Base-by-base conservation (phyloP, 2,329 filamentous ascomycete species). In the Fusarium pilosicola region DNA sequence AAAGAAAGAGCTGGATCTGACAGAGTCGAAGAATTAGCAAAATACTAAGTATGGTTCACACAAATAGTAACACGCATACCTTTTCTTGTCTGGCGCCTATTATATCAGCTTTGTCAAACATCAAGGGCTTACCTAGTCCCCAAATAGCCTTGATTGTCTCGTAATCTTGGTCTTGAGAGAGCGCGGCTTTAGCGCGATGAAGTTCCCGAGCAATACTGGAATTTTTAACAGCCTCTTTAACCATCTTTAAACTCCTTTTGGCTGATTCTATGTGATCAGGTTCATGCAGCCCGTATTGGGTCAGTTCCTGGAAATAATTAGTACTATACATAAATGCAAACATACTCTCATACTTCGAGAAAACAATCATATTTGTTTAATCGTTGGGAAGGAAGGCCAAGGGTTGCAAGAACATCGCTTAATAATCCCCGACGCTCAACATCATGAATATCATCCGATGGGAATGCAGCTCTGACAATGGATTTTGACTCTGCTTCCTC, bases 181-280 rank as follows among this genome's bases (percentile, higher is more conserved):
- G 15, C 0, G n/a, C 5, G 1, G n/a, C 3, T 24, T 24, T 44
- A 13, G 1, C 5, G 2, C 2, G 15, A 8, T 6, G 13, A 1
- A 44, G 10, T 18, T 44, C 42, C 2, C 0, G 10, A 44, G 42
- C 1, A 18, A 3, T 12, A 0, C 1, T 24, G 3, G 42, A 24
- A 1, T 44, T 18, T 0, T 44, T 2, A 8, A 24, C 15, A 24
- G 15, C 41, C 10, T 24, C 6, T 0, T 44, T 4, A 7, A 44
- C 41, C 9, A 6, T 11, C 5, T 7, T 5, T 7, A 42, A 8
- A 24, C 41, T 17, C 6, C 1, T 5, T 0, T 7, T 2, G 12
- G 41, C 41, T 17, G 41, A 17, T 3, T 12, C 0, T 24, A 44
- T 44, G 6, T 44, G 1, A 24, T 24, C 0, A 24, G n/a, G 10